Percentiles rank a stretch among this genome's conserved stretches.
Conservation (phyloP, 108 stramenopile species). For the Skeletonema menzelii region DNA sequence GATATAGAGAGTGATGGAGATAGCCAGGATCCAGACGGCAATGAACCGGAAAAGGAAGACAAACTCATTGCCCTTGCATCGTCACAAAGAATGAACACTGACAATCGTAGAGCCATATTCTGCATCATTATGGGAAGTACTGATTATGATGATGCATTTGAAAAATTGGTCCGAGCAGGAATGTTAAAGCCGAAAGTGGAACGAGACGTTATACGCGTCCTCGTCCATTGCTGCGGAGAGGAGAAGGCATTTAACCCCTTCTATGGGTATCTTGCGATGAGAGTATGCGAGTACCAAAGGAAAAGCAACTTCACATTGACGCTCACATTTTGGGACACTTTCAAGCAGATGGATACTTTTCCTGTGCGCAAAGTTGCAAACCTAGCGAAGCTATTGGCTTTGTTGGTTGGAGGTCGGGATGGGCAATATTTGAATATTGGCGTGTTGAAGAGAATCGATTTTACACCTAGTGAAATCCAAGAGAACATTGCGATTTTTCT, state of each 20-base stretch:
- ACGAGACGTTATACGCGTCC: constrained; percentile 91
- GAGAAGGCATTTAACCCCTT: constrained; percentile 93
- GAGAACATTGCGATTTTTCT: constrained; percentile 76
- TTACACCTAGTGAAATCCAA: constrained; percentile 70
- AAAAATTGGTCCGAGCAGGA: constrained; percentile 82
- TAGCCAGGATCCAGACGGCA: not conserved
- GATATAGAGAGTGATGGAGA: constrained; percentile 11
- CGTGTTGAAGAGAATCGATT: constrained; percentile 80
- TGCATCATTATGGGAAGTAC: constrained; percentile 91
- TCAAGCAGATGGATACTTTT: constrained; percentile 87
- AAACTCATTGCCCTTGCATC: constrained; percentile 77
- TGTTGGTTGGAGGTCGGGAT: constrained; percentile 72
- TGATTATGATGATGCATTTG: constrained; percentile 94
- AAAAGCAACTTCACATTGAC: constrained; percentile 93
- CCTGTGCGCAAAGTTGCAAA: constrained; percentile 82
- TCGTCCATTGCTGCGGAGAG: constrained; percentile 92
- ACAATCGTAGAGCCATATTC: constrained; percentile 88
- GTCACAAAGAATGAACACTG: constrained; percentile 95
- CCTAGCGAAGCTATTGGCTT: constrained; percentile 85
- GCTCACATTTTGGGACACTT: constrained; percentile 93
- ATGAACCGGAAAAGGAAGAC: constrained; percentile 39
- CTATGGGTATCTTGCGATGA: constrained; percentile 88
- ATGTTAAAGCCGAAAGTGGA: constrained; percentile 86
- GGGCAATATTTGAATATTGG: constrained; percentile 60
- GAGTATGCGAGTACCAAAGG: constrained; percentile 88